Evolutionary conservation across 2,329 filamentous ascomycete species (phyloP).

Genomic region (Diaporthe vexans): DNA sequence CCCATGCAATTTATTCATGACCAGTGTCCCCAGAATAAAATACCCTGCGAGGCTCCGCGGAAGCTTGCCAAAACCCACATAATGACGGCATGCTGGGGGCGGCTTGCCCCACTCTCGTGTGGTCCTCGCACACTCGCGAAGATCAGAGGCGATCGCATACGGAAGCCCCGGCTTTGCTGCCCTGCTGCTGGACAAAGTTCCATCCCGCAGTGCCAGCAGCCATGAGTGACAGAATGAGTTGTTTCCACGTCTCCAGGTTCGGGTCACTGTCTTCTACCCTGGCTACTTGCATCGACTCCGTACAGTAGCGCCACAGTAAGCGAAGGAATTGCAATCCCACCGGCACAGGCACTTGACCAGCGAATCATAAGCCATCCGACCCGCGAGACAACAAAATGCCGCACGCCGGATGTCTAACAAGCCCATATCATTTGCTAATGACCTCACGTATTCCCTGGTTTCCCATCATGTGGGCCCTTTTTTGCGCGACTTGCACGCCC

Average conservation of each 20-base stretch:
- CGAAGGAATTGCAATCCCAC: slow-evolving; percentile 18
- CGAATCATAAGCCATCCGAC: slow-evolving; percentile 11
- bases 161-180: slow-evolving; percentile 20
- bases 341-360: not conserved
- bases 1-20: slow-evolving; percentile 15
- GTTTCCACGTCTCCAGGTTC: not conserved
- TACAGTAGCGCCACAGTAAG: slow-evolving; percentile 29
- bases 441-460: slow-evolving; percentile 6
- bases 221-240: not conserved
- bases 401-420: slow-evolving; percentile 8
- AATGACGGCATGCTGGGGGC: slow-evolving; percentile 27
- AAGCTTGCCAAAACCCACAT: slow-evolving; percentile 21
- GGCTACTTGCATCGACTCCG: not conserved
- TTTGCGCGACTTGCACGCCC: slow-evolving; percentile 21
- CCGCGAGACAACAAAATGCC: slow-evolving; percentile 12
- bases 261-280: not conserved
- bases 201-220: slow-evolving; percentile 2
- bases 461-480: slow-evolving; percentile 20
- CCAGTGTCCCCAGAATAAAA: slow-evolving; percentile 23
- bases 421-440: slow-evolving; percentile 22
- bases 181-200: not conserved
- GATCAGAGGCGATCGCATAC: slow-evolving; percentile 21
- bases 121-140: slow-evolving; percentile 23
- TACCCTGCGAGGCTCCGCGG: slow-evolving; percentile 15
- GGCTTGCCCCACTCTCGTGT: slow-evolving; percentile 8